phyloP scores from a whole-genome alignment of 345 rosid genomes.

The Citrus glauca region DNA sequence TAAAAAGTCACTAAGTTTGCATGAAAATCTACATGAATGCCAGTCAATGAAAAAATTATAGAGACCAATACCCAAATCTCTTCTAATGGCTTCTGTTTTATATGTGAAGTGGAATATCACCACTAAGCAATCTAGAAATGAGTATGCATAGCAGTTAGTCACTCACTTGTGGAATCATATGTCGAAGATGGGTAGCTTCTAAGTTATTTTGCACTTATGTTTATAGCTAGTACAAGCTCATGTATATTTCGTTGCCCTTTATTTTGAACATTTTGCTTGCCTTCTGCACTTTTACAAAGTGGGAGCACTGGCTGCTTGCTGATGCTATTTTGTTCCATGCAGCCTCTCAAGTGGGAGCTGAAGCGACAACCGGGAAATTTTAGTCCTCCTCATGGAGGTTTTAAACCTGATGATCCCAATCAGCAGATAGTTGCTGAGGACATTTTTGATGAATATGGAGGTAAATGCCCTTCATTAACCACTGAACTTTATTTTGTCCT shows the following conservation, averaged over 20 bases:
- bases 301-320: neutral
- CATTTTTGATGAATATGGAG: slow-evolving; percentile 96
- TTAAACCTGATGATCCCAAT: slow-evolving; percentile 82
- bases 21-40: neutral
- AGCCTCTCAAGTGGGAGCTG: slow-evolving; percentile 98
- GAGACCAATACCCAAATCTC: neutral
- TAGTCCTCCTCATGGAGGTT: slow-evolving; percentile 99
- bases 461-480: slow-evolving; percentile 30
- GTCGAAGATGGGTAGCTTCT: neutral
- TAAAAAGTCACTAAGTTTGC: neutral
- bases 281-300: neutral
- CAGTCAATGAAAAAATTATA: neutral
- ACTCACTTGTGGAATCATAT: neutral
- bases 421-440: slow-evolving; percentile 98
- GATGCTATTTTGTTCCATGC: slow-evolving; percentile 11
- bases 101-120: neutral
- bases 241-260: neutral
- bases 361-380: slow-evolving; percentile 86
- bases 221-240: neutral
- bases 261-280: neutral
- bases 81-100: neutral
- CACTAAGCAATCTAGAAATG: neutral
- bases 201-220: neutral
- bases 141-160: neutral
- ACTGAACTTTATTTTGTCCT: neutral